Conservation (phyloP, 2,329 filamentous ascomycete species). For the Colletotrichum siamense region DNA sequence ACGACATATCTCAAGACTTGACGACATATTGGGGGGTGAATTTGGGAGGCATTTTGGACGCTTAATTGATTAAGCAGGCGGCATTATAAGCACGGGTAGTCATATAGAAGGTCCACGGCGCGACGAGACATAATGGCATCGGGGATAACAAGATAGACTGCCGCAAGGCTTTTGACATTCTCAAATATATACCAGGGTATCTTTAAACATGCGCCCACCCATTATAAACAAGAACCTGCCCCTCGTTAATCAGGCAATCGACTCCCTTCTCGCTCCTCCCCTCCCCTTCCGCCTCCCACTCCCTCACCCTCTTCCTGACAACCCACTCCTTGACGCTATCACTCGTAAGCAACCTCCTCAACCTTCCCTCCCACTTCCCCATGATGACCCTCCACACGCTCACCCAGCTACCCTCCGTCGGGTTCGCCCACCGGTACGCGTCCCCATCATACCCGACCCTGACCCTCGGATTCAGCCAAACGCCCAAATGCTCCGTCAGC, state of each 20-base stretch:
- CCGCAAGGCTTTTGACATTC: not conserved
- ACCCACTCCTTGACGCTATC: slow-evolving; percentile 30
- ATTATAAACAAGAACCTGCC: slow-evolving; percentile 62
- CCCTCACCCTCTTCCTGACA: slow-evolving; percentile 41
- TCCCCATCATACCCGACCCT: slow-evolving; percentile 66
- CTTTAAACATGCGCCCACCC: slow-evolving; percentile 63
- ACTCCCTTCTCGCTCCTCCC: slow-evolving; percentile 48
- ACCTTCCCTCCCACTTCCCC: slow-evolving; percentile 65
- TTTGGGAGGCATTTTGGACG: not conserved
- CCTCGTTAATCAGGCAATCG: slow-evolving; percentile 65
- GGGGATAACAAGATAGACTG: not conserved
- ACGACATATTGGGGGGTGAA: not conserved
- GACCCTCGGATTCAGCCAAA: slow-evolving; percentile 74
- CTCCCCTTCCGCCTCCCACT: slow-evolving; percentile 41
- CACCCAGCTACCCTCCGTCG: slow-evolving; percentile 45
- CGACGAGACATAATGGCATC: not conserved
- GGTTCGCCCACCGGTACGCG: slow-evolving; percentile 58
- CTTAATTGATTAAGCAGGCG: not conserved
- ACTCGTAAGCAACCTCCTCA: slow-evolving; percentile 47
- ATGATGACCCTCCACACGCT: slow-evolving; percentile 51
- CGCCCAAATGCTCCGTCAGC: slow-evolving; percentile 54
- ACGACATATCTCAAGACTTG: not conserved
- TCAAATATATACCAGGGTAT: not conserved
- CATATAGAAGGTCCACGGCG: not conserved
- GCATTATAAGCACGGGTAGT: not conserved